Evolutionary conservation across 106 monocot species (phyloP).

Genomic region (Chionographis japonica): DNA sequence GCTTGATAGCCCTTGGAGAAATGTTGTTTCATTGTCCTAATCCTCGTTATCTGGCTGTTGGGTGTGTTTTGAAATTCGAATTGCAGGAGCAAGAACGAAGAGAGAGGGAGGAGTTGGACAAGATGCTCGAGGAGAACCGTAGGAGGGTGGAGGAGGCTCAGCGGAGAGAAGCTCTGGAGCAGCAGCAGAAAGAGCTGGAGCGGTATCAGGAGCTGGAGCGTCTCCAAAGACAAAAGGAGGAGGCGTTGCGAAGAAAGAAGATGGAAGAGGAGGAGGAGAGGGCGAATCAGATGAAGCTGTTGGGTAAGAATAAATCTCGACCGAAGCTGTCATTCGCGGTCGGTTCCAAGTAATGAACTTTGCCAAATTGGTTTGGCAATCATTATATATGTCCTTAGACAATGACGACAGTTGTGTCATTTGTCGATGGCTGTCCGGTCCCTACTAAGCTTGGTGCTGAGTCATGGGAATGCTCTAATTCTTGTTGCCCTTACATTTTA

Average conservation of each 20-base stretch:
- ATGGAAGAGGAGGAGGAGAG: constrained; percentile 84
- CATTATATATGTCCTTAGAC: no score
- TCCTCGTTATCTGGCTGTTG: neutral
- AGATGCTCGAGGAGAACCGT: constrained; percentile 86
- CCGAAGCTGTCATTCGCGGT: constrained; percentile 86
- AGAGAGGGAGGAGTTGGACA: constrained; percentile 88
- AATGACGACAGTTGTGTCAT: no score
- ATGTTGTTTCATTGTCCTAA: no score
- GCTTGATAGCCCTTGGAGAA: no score
- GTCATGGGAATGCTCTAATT: no score
- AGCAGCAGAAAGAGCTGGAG: constrained; percentile 86
- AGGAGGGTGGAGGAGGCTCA: constrained; percentile 87
- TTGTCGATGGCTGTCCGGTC: no score
- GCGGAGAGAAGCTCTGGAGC: constrained; percentile 76
- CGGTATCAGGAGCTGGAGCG: constrained; percentile 79
- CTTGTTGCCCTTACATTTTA: no score
- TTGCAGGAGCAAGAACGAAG: constrained; percentile 77
- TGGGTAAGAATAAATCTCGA: constrained; percentile 92
- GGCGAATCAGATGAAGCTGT: constrained; percentile 84
- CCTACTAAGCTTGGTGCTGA: no score
- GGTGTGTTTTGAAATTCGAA: neutral
- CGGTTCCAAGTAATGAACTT: constrained; percentile 8
- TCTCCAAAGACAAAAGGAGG: constrained; percentile 83
- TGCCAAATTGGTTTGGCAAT: no score
- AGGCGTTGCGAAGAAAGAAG: constrained; percentile 84